Percentiles rank a stretch among this genome's conserved stretches.
phyloP scores from a whole-genome alignment of 2,329 filamentous ascomycete genomes.

The Aspergillus sp. region DNA sequence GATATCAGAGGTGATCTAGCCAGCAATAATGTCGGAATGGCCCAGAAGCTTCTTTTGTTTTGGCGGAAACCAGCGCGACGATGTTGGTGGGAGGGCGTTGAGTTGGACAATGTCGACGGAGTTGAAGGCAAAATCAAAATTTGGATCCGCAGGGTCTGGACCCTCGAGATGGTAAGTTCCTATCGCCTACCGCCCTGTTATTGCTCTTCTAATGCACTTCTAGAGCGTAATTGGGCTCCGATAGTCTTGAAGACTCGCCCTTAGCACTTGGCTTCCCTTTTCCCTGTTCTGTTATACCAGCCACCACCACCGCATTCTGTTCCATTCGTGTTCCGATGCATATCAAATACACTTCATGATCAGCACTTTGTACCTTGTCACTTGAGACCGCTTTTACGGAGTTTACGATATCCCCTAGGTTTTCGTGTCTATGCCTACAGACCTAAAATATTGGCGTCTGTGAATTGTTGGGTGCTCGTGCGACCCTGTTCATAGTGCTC shows the following conservation, averaged over 20 bases:
- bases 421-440: slow-evolving; percentile 14
- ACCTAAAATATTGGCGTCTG: slow-evolving; percentile 18
- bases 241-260: slow-evolving; percentile 23
- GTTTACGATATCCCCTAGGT: slow-evolving; percentile 25
- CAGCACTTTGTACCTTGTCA: slow-evolving; percentile 15
- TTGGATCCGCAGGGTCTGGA: slow-evolving; percentile 98
- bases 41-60: slow-evolving; percentile 94
- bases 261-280: slow-evolving; percentile 19
- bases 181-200: background rate
- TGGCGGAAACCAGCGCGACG: slow-evolving; percentile 95
- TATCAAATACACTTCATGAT: slow-evolving; percentile 14
- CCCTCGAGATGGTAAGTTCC: slow-evolving; percentile 77
- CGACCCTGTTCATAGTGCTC: slow-evolving; percentile 20
- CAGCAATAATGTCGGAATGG: slow-evolving; percentile 86
- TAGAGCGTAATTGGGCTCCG: slow-evolving; percentile 83
- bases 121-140: slow-evolving; percentile 92
- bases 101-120: slow-evolving; percentile 84
- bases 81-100: slow-evolving; percentile 99
- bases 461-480: slow-evolving; percentile 13
- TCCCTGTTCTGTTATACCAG: slow-evolving; percentile 20
- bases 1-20: slow-evolving; percentile 78
- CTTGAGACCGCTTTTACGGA: slow-evolving; percentile 19
- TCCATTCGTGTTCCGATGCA: slow-evolving; percentile 7
- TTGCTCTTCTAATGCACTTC: slow-evolving; percentile 18
- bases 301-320: slow-evolving; percentile 13